Conservation (phyloP, 768 basidiomycete genomes). For the Mycena leptocephala region DNA sequence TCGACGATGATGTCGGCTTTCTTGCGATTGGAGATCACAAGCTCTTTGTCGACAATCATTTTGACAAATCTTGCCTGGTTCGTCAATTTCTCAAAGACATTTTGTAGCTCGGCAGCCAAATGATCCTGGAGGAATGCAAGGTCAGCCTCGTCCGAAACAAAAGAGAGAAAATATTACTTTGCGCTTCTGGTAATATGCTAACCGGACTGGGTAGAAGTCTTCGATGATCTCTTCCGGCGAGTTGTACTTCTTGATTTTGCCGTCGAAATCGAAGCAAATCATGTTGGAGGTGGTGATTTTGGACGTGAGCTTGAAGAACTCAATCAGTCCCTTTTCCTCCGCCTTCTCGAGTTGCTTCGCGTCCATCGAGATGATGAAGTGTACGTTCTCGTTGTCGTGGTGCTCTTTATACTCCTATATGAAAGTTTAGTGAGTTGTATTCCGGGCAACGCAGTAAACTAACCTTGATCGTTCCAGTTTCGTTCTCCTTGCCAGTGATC, state of each 20-base stretch:
- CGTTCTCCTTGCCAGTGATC: constrained; percentile 87
- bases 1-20: constrained; percentile 90
- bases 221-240: constrained; percentile 93
- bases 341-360: constrained; percentile 89
- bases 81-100: constrained; percentile 85
- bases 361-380: constrained; percentile 88
- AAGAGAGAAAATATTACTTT: constrained; percentile 73
- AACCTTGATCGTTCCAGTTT: constrained; percentile 85
- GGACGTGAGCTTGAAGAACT: constrained; percentile 91
- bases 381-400: constrained; percentile 93
- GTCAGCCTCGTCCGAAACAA: constrained; percentile 13
- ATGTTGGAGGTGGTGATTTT: constrained; percentile 95
- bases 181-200: constrained; percentile 95
- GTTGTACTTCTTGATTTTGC: constrained; percentile 95
- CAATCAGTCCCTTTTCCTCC: constrained; percentile 89
- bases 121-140: constrained; percentile 71
- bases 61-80: constrained; percentile 98
- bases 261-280: constrained; percentile 98
- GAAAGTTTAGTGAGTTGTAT: neutral
- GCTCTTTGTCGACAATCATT: constrained; percentile 92
- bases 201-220: constrained; percentile 91
- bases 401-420: constrained; percentile 96
- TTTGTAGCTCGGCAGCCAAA: constrained; percentile 87
- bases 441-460: neutral
- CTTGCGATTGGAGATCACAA: constrained; percentile 90